A percentile compares a stretch with the other conserved stretches of the same genome.
phyloP scores from a whole-genome alignment of 225 moss, liverwort and hornwort genomes.

The Marchantia polymorpha region DNA sequence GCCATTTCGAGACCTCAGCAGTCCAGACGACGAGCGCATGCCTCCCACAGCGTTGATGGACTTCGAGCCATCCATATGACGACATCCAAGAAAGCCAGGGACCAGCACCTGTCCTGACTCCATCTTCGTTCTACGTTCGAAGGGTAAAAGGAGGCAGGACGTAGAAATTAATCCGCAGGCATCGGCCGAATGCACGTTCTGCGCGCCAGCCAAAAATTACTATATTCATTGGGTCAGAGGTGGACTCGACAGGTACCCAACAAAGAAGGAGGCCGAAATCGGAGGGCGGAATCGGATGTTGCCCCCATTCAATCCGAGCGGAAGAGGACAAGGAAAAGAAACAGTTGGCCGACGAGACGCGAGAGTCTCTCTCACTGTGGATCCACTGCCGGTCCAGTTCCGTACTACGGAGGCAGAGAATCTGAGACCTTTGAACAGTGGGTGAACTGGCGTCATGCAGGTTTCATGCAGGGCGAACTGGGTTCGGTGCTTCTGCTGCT shows the following conservation, averaged over 20 bases:
- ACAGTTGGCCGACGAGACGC: neutral
- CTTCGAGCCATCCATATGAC: no score
- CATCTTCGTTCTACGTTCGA: no score
- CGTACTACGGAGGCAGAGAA: constrained; percentile 6
- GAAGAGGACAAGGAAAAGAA: constrained; percentile 1
- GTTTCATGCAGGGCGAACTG: neutral
- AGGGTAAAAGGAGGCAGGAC: no score
- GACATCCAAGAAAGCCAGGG: no score
- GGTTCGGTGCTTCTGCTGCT: neutral
- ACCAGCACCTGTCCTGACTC: no score
- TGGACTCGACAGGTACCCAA: neutral
- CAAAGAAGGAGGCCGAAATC: neutral
- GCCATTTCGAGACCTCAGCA: no score
- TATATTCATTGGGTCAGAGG: neutral
- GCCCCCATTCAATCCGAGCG: neutral
- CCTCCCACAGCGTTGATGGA: no score
- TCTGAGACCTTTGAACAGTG: neutral
- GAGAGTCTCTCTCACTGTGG: neutral
- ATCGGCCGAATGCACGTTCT: no score
- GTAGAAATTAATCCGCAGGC: no score
- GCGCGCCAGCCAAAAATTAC: neutral
- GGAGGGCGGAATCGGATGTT: neutral
- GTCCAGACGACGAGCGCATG: no score
- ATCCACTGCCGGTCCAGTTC: neutral
- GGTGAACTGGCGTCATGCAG: neutral